Percentiles rank a stretch among this genome's conserved stretches.
Evolutionary conservation across 352 stramenopile species (phyloP).

Genomic region (Phytophthora constricta): DNA sequence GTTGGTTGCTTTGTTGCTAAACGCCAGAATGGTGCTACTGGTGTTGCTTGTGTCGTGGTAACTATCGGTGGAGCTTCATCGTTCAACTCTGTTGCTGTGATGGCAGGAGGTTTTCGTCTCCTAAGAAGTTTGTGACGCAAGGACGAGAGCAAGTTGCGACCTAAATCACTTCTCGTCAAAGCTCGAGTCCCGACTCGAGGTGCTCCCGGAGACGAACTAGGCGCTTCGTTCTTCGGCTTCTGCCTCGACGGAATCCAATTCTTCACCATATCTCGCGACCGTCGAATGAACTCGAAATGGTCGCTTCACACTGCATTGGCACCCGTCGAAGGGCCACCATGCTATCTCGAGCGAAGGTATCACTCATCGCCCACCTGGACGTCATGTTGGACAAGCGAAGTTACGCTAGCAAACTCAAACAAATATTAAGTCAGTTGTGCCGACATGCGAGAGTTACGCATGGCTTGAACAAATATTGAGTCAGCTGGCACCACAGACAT

Average conservation of each 20-base stretch:
- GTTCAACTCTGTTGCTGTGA: slow-evolving; percentile 2
- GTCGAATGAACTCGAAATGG: not conserved
- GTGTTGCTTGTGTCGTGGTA: not conserved
- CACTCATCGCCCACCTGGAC: not conserved
- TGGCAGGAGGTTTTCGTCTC: slow-evolving; percentile 16
- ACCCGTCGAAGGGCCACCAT: not conserved
- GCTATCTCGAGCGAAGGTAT: not conserved
- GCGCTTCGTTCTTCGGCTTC: slow-evolving; percentile 12
- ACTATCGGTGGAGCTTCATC: not conserved
- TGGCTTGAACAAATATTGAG: too few species aligned
- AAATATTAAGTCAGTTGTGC: not conserved
- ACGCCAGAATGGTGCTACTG: not conserved
- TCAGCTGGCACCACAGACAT: too few species aligned
- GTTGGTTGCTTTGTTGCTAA: slow-evolving; percentile 2
- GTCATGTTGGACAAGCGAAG: not conserved
- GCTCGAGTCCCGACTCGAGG: slow-evolving; percentile 21
- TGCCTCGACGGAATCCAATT: slow-evolving; percentile 17
- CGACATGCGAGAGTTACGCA: slow-evolving; percentile 1
- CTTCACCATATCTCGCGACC: slow-evolving; percentile 26
- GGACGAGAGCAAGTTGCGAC: slow-evolving; percentile 24
- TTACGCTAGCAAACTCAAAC: not conserved
- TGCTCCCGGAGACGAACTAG: slow-evolving; percentile 3
- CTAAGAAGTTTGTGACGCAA: slow-evolving; percentile 24
- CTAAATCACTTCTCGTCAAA: slow-evolving; percentile 13
- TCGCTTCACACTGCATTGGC: not conserved